Evolutionary conservation across 1,139 yeast species (phyloP), one percentile per base, ranked within the genome.

Genomic region (Lodderomyces elongisporus): DNA sequence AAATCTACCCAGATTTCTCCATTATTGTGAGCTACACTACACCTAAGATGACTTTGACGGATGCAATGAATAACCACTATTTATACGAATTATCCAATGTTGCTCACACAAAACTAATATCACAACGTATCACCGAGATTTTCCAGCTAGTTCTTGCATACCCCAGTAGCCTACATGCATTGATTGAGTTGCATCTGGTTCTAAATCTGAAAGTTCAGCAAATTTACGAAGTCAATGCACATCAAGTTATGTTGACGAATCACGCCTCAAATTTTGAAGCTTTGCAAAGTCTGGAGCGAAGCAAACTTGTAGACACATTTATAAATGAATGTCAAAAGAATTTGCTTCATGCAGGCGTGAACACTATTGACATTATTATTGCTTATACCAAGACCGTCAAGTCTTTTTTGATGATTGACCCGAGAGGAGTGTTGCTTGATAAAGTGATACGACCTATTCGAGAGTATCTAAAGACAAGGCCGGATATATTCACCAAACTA

Each of bases 401-500:
- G 43, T 70, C 89, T 0, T 85, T 91, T 41, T 56, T 83, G 18
- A 60, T 81, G 0, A 64, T 91, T n/a, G 97, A 91, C 48, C 95
- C 95, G 2, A 71, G 85, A 28, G 96, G 96, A 0, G 94, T 87
- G 0, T 56, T 87, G 9, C 60, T 87, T 8, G 95, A 85, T 52
- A 77, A 77, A 40, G 93, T 83, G 1, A 76, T 84, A 0, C 58
- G 89, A 21, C 93, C 93, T 0, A 81, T 85, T 4, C 59, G 94
- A 32, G 56, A 72, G 27, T 76, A 75, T 47, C 62, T 91, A 35
- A 77, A 77, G 47, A 79, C 79, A 14, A 68, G 96, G 40, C 73
- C 75, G 1, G 97, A 91, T 50, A 75, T 93, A 0, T 75, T 87
- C 13, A 63, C 69, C 18, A 77, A 75, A 32, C 62, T 89, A 13